Evolutionary conservation across 2,329 filamentous ascomycete species (phyloP), one percentile per base, ranked within the genome.

Genomic region (Lachnellula hyalina): DNA sequence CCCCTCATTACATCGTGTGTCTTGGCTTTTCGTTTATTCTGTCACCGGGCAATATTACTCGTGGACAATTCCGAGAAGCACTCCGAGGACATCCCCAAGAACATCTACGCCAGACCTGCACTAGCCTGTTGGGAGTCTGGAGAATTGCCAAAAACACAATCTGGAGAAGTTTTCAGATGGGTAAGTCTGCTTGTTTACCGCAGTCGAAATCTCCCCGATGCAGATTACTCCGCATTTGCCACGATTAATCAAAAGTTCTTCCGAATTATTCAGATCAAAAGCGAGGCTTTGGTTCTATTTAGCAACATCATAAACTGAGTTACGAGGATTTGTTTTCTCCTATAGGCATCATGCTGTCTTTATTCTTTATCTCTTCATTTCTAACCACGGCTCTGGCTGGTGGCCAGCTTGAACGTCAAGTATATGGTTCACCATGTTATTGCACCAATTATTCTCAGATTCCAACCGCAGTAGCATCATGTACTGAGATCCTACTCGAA

Each of bases 401-500:
- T 47, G 19, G 21, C 7, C 40, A 55, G 41, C 40, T 54, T 28
- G 28, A 46, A 45, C 47, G 47, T 34, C 47, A 47, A 9, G 52
- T 32, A 46, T 44, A n/a, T 32, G 28, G 28, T 11, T 32, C 28
- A 32, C 28, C 46, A 35, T 84, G 81, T 68, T 79, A 77, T 14
- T 81, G 83, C 63, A 81, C 74, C 34, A 72, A 75, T 46, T 76
- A 78, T 49, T 72, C 74, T 2, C 63, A 73, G 7, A 78, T 79
- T 49, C 75, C 72, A 49, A 70, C 73, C 52, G 73, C 73, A 63
- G 80, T 82, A 65, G 62, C 67, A 5, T 72, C 73, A 5, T 86
- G 83, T 69, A 73, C 78, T 5, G 73, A 71, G 46, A 83, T 86
- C 56, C 70, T 75, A 11, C 71, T 86, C n/a, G 74, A 74, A 56